A percentile compares a stretch with the other conserved stretches of the same genome.
Conservation (phyloP, 2,329 filamentous ascomycete genomes). For the Neofusicoccum ribis region DNA sequence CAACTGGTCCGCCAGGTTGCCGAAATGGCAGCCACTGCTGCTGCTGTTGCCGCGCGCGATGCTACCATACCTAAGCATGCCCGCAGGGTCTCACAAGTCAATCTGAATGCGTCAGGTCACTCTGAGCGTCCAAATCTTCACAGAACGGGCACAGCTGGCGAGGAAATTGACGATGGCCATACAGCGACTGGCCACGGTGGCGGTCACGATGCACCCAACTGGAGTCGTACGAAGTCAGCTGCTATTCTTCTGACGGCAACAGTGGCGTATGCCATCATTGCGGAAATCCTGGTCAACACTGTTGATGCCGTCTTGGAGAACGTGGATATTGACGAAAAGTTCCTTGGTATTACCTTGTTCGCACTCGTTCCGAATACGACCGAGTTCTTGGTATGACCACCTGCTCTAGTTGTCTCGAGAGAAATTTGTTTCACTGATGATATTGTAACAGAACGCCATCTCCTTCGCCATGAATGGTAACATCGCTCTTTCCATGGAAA, state of each 20-base stretch:
- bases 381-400: slow-evolving; percentile 77
- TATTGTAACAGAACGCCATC: slow-evolving; percentile 74
- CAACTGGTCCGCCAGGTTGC: slow-evolving; percentile 82
- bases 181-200: slow-evolving; percentile 49
- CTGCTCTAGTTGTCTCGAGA: neutral
- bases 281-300: slow-evolving; percentile 93
- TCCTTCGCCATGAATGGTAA: slow-evolving; percentile 99
- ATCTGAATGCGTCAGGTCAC: slow-evolving; percentile 35
- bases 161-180: slow-evolving; percentile 51
- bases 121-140: slow-evolving; percentile 40
- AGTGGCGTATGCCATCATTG: slow-evolving; percentile 91
- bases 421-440: neutral
- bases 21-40: slow-evolving; percentile 90
- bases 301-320: slow-evolving; percentile 94
- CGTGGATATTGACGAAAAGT: slow-evolving; percentile 93
- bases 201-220: slow-evolving; percentile 97
- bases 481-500: slow-evolving; percentile 98
- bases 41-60: slow-evolving; percentile 82
- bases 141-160: slow-evolving; percentile 38
- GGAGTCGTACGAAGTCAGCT: slow-evolving; percentile 88
- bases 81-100: slow-evolving; percentile 51
- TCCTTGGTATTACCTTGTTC: slow-evolving; percentile 93
- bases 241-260: slow-evolving; percentile 88
- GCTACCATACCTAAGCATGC: slow-evolving; percentile 54
- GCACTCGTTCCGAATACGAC: slow-evolving; percentile 97